Evolutionary conservation across 2,329 filamentous ascomycete genomes (phyloP).

Genomic region (Ceratocystis papillata): DNA sequence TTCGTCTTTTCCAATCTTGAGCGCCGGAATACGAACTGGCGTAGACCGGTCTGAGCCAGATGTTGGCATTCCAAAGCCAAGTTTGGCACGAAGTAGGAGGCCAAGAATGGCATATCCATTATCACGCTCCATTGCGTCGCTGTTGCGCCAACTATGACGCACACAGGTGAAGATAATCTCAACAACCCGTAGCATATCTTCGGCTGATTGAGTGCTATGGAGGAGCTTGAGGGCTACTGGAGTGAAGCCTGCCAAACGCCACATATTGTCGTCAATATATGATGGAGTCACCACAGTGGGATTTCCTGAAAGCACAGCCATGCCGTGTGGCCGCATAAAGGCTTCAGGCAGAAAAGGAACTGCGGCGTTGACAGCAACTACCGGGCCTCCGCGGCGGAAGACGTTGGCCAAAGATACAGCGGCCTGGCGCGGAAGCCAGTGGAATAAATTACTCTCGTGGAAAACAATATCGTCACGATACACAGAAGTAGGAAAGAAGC

Average conservation of each 20-base stretch:
- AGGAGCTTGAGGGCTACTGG: slow-evolving; percentile 75
- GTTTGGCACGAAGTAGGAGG: slow-evolving; percentile 71
- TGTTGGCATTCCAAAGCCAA: slow-evolving; percentile 38
- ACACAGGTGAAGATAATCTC: slow-evolving; percentile 79
- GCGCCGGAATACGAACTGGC: slow-evolving; percentile 20
- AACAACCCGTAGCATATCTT: slow-evolving; percentile 64
- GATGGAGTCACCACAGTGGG: slow-evolving; percentile 73
- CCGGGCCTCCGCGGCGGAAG: slow-evolving; percentile 61
- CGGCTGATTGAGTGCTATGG: slow-evolving; percentile 59
- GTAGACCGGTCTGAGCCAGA: slow-evolving; percentile 6
- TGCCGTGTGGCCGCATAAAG: slow-evolving; percentile 66
- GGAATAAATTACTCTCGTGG: slow-evolving; percentile 64
- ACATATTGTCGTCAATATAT: slow-evolving; percentile 80
- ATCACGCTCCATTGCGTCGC: slow-evolving; percentile 93
- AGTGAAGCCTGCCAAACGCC: slow-evolving; percentile 85
- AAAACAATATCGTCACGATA: slow-evolving; percentile 72
- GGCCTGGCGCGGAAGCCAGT: slow-evolving; percentile 62
- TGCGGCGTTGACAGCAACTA: slow-evolving; percentile 78
- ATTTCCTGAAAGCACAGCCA: slow-evolving; percentile 70
- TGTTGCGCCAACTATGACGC: slow-evolving; percentile 89
- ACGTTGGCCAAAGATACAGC: slow-evolving; percentile 57
- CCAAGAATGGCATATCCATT: slow-evolving; percentile 86
- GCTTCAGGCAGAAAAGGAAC: slow-evolving; percentile 82
- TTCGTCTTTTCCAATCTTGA: slow-evolving; percentile 42
- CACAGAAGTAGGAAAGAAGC: slow-evolving; percentile 68